phyloP scores from a whole-genome alignment of 306 rosid genomes.

The Gastrolobium bilobum region DNA sequence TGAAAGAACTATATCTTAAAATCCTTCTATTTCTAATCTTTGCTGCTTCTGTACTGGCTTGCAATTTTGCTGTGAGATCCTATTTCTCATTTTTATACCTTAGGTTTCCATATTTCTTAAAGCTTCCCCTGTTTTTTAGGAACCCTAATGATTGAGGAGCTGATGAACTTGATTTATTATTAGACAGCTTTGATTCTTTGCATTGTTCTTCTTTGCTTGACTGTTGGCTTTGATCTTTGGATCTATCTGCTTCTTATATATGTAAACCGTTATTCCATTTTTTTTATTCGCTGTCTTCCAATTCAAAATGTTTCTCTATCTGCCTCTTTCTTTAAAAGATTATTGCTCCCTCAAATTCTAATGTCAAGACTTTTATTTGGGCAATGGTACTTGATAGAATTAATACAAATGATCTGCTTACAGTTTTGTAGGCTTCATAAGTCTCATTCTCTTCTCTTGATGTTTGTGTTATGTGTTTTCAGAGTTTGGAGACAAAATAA shows the following conservation, averaged over 20 bases:
- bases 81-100: neutral
- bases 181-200: conserved; percentile 20
- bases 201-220: conserved; percentile 15
- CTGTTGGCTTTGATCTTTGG: conserved; percentile 20
- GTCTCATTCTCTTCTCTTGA: neutral
- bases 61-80: neutral
- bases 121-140: neutral
- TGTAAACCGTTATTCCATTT: conserved; percentile 27
- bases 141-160: conserved; percentile 33
- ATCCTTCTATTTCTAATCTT: neutral
- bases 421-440: neutral
- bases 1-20: conserved; percentile 5
- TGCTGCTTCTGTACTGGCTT: neutral
- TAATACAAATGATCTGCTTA: conserved; percentile 5
- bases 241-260: conserved; percentile 10
- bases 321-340: conserved; percentile 4
- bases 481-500: neutral
- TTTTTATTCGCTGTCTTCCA: conserved; percentile 8
- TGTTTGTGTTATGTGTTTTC: conserved; percentile 33
- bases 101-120: conserved; percentile 3
- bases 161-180: conserved; percentile 33
- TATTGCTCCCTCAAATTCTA: conserved; percentile 10
- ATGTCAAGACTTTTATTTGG: conserved; percentile 11
- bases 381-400: conserved; percentile 10
- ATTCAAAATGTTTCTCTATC: too few species aligned